These are phyloP conservation scores for Heterobasidion irregulare DNA, from an alignment of 1,284 basidiomycete species.

Conservation along the genomic window DNA sequence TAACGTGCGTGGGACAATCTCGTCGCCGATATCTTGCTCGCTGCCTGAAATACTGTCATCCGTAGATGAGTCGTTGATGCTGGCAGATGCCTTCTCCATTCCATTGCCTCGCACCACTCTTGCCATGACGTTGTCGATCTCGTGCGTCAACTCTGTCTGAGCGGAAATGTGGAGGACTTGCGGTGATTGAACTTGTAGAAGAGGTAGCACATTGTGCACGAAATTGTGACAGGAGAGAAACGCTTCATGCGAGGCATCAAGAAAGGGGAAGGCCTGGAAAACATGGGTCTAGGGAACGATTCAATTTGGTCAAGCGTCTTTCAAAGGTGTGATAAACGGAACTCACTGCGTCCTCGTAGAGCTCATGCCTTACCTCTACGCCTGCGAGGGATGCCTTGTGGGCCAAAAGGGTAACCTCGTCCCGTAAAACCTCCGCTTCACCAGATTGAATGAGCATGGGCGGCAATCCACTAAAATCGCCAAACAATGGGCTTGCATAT, in stretches of 20 bases:
- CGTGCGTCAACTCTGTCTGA: slow-evolving; percentile 49
- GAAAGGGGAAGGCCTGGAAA: slow-evolving; percentile 85
- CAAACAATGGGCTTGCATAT: slow-evolving; percentile 95
- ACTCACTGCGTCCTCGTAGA: slow-evolving; percentile 89
- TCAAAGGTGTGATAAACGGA: slow-evolving; percentile 7
- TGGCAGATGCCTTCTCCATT: slow-evolving; percentile 25
- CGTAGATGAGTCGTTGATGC: not conserved
- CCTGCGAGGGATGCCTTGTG: slow-evolving; percentile 90
- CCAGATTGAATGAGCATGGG: slow-evolving; percentile 92
- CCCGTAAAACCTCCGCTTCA: slow-evolving; percentile 89
- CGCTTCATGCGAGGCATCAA: slow-evolving; percentile 64
- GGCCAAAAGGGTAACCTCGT: slow-evolving; percentile 89
- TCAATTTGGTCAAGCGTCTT: slow-evolving; percentile 6
- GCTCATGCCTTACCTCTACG: slow-evolving; percentile 84
- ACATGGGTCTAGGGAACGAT: slow-evolving; percentile 65
- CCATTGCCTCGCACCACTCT: slow-evolving; percentile 65
- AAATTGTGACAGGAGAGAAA: slow-evolving; percentile 70
- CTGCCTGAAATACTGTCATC: not conserved
- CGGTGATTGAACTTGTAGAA: slow-evolving; percentile 36
- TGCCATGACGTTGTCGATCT: slow-evolving; percentile 56
- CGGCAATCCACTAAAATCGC: slow-evolving; percentile 80
- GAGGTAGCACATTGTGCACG: slow-evolving; percentile 52
- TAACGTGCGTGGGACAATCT: not conserved
- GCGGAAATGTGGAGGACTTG: slow-evolving; percentile 43
- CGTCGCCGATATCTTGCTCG: not conserved